Evolutionary conservation across 257 asterid species (phyloP).

Genomic region (Jasminum sambac): DNA sequence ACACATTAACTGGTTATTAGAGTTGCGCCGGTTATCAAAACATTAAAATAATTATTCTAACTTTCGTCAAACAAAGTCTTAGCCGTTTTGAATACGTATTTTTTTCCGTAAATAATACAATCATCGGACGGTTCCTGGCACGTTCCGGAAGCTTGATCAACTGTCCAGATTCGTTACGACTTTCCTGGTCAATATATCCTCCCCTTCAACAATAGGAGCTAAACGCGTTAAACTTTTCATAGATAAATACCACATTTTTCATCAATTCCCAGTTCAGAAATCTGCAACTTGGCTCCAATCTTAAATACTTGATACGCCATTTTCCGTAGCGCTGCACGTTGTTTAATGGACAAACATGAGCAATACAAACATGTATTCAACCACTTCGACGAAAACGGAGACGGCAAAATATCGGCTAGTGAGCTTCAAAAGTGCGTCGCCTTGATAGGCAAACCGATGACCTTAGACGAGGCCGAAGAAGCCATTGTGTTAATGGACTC

Average conservation of each 20-base stretch:
- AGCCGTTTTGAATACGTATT: neutral
- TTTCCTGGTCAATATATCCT: neutral
- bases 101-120: no score
- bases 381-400: constrained; percentile 35
- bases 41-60: neutral
- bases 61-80: neutral
- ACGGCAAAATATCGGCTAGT: constrained; percentile 34
- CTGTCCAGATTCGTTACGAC: neutral
- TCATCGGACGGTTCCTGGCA: neutral
- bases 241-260: neutral
- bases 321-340: neutral
- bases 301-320: neutral
- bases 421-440: constrained; percentile 31
- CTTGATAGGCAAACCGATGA: constrained; percentile 28
- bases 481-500: constrained; percentile 50
- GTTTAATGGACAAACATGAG: constrained; percentile 22
- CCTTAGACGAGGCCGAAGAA: constrained; percentile 48
- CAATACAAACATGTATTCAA: constrained; percentile 35
- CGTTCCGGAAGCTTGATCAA: neutral
- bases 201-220: neutral
- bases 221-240: neutral
- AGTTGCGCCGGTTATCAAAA: neutral
- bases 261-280: neutral
- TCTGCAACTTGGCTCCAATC: neutral
- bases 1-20: neutral